phyloP scores from a whole-genome alignment of 306 rosid species.

The Myrica gale region DNA sequence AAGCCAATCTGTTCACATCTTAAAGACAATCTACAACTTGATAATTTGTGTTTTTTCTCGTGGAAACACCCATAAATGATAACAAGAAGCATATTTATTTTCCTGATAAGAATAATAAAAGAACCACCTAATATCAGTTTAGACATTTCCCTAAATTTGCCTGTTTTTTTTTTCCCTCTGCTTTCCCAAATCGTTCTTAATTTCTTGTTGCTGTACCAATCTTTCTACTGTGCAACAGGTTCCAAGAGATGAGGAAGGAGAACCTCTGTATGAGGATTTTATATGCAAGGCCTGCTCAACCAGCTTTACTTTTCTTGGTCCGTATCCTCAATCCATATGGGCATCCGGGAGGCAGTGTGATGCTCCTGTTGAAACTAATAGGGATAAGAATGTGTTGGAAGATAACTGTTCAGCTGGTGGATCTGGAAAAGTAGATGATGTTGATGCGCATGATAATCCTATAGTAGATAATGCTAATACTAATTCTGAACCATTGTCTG shows the following conservation, averaged over 20 bases:
- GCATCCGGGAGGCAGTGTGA: constrained; percentile 49
- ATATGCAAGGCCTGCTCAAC: constrained; percentile 79
- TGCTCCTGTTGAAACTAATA: constrained; percentile 34
- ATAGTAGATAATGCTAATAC: constrained; percentile 28
- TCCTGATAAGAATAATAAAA: background rate
- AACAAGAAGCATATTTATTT: background rate
- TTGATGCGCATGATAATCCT: constrained; percentile 28
- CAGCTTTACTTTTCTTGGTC: constrained; percentile 58
- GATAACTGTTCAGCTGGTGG: constrained; percentile 44
- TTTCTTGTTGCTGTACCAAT: constrained; percentile 4
- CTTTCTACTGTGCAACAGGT: constrained; percentile 46
- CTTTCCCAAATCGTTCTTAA: background rate
- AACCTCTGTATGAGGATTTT: constrained; percentile 81
- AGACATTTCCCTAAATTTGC: background rate
- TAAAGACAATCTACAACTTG: background rate
- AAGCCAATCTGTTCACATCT: background rate
- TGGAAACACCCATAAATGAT: background rate
- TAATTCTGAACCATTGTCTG: constrained; percentile 42
- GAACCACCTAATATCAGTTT: background rate
- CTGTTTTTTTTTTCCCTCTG: background rate
- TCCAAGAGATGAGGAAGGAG: constrained; percentile 95
- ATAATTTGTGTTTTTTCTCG: background rate
- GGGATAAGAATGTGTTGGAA: constrained; percentile 60
- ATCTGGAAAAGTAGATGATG: constrained; percentile 41
- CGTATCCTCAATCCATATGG: constrained; percentile 64